Percentiles rank a stretch among this genome's conserved stretches.
Evolutionary conservation across 2,329 filamentous ascomycete genomes (phyloP).

Genomic region (Monascus ruber): DNA sequence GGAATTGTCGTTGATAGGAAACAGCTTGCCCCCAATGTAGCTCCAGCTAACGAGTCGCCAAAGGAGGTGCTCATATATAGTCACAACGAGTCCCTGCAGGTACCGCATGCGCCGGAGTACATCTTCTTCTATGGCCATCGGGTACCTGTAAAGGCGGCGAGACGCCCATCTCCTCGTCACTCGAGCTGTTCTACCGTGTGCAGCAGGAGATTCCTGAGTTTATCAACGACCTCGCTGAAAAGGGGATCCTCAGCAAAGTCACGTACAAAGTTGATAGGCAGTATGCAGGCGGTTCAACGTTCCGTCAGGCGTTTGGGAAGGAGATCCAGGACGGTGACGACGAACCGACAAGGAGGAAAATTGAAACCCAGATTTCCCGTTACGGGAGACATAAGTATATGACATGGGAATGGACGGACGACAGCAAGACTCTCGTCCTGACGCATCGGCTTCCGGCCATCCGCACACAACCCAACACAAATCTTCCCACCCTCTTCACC

Average conservation of each 20-base stretch:
- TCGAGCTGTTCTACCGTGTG: conserved; percentile 37
- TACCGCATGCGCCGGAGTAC: conserved; percentile 41
- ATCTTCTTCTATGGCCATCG: conserved; percentile 40
- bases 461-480: conserved; percentile 36
- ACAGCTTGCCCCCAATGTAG: conserved; percentile 33
- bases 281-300: conserved; percentile 37
- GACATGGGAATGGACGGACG: conserved; percentile 39
- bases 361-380: conserved; percentile 39
- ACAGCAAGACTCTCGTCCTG: conserved; percentile 24
- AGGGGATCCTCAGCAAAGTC: conserved; percentile 34
- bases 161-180: conserved; percentile 38
- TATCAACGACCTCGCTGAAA: conserved; percentile 30
- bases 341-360: conserved; percentile 31
- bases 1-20: conserved; percentile 40
- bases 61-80: conserved; percentile 40
- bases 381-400: conserved; percentile 37
- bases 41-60: conserved; percentile 39
- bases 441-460: conserved; percentile 38
- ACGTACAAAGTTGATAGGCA: conserved; percentile 35
- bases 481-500: conserved; percentile 37
- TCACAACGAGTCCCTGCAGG: conserved; percentile 42
- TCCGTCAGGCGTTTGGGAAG: conserved; percentile 39
- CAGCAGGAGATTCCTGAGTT: conserved; percentile 37
- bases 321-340: conserved; percentile 35
- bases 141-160: conserved; percentile 27